Evolutionary conservation across 2,329 filamentous ascomycete genomes (phyloP).

Genomic region (Fusarium denticulatum): DNA sequence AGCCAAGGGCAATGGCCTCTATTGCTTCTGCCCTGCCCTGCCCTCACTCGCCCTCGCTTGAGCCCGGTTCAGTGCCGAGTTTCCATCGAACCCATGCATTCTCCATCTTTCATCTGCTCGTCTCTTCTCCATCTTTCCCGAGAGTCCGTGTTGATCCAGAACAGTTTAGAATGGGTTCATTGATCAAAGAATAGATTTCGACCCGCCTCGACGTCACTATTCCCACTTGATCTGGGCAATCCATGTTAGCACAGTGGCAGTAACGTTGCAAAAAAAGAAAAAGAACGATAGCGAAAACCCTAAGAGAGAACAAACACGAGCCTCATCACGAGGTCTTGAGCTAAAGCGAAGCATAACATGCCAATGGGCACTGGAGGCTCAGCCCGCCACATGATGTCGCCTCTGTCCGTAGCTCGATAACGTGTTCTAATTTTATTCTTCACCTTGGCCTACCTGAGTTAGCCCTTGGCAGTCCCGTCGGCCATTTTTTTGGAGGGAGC

Average conservation of each 20-base stretch:
- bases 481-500: not conserved
- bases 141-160: constrained; percentile 11
- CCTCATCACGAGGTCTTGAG: constrained; percentile 28
- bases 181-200: not conserved
- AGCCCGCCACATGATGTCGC: constrained; percentile 7
- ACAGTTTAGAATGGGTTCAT: not conserved
- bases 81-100: not conserved
- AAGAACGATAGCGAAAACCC: not conserved
- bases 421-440: constrained; percentile 37
- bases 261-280: not conserved
- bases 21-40: constrained; percentile 9
- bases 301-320: constrained; percentile 14
- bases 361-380: not conserved
- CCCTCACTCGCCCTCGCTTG: not conserved
- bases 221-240: constrained; percentile 4
- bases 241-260: not conserved
- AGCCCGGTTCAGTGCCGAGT: not conserved
- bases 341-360: not conserved
- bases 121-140: not conserved
- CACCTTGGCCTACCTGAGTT: constrained; percentile 26
- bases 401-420: not conserved
- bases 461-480: constrained; percentile 15
- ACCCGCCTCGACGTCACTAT: constrained; percentile 18
- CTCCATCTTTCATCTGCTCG: not conserved
- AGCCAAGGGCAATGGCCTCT: not conserved